Percentiles rank a stretch among this genome's conserved stretches.
phyloP scores from a whole-genome alignment of 1,139 yeast genomes.

The Blastobotrys persicus region DNA sequence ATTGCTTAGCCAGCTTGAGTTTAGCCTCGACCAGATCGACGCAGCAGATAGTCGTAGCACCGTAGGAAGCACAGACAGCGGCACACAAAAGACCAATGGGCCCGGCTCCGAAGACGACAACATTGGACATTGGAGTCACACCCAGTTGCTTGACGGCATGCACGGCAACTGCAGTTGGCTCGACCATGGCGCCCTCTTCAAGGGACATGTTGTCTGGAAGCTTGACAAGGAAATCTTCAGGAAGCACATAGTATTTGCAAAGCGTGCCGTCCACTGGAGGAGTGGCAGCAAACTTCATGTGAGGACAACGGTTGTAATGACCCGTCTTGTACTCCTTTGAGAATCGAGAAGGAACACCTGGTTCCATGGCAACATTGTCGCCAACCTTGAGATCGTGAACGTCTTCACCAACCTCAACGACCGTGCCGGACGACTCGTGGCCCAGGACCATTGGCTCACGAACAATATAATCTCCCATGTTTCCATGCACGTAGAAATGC shows the following conservation, averaged over 20 bases:
- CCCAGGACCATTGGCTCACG: constrained; percentile 47
- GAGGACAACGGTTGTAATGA: constrained; percentile 73
- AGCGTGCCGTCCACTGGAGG: constrained; percentile 71
- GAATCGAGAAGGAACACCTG: constrained; percentile 77
- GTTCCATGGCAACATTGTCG: constrained; percentile 62
- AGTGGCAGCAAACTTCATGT: constrained; percentile 88
- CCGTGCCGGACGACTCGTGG: constrained; percentile 70
- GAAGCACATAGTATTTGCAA: constrained; percentile 66
- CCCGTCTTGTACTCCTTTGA: constrained; percentile 75
- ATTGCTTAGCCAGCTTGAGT: constrained; percentile 22
- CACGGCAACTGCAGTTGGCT: constrained; percentile 85
- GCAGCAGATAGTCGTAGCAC: constrained; percentile 65
- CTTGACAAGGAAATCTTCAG: constrained; percentile 82
- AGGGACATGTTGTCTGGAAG: constrained; percentile 71
- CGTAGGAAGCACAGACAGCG: constrained; percentile 72
- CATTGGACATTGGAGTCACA: constrained; percentile 67
- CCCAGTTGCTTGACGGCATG: constrained; percentile 71
- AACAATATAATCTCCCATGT: constrained; percentile 54
- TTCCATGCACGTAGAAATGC: constrained; percentile 77
- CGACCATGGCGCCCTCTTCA: constrained; percentile 87
- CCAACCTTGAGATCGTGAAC: constrained; percentile 47
- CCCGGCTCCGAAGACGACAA: constrained; percentile 86
- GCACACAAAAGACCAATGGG: constrained; percentile 84
- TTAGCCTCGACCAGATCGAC: constrained; percentile 44
- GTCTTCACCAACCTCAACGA: constrained; percentile 60